Percentiles rank a stretch among this genome's conserved stretches.
phyloP scores from a whole-genome alignment of 805 yeast genomes.

The Wickerhamomyces silvicola region DNA sequence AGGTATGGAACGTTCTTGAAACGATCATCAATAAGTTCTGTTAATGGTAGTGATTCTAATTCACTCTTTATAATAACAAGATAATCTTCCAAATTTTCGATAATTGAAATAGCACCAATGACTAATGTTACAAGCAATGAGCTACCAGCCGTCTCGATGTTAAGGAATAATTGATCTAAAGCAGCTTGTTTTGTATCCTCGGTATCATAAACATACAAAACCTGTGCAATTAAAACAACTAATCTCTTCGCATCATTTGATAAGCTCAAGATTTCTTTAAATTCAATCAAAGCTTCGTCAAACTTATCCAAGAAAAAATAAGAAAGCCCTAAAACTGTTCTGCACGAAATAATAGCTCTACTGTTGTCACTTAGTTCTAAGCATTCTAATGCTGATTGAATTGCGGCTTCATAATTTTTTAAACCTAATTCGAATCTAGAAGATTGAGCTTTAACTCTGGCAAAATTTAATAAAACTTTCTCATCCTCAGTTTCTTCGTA shows the following conservation, averaged over 20 bases:
- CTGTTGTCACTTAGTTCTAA: conserved; percentile 38
- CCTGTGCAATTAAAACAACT: conserved; percentile 71
- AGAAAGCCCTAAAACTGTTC: conserved; percentile 67
- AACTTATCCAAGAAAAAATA: conserved; percentile 58
- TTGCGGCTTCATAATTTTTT: conserved; percentile 47
- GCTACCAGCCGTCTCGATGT: conserved; percentile 57
- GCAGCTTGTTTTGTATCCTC: conserved; percentile 81
- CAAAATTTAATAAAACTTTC: conserved; percentile 41
- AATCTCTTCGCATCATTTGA: conserved; percentile 57
- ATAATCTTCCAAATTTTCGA: conserved; percentile 55
- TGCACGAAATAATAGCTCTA: conserved; percentile 43
- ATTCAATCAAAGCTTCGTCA: conserved; percentile 59
- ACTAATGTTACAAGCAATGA: conserved; percentile 63
- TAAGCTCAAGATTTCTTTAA: conserved; percentile 52
- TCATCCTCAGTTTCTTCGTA: conserved; percentile 53
- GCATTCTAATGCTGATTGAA: conserved; percentile 54
- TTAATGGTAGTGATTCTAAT: conserved; percentile 42
- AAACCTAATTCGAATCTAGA: conserved; percentile 67
- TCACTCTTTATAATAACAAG: conserved; percentile 62
- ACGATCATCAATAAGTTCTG: conserved; percentile 42
- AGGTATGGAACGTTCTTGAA: conserved; percentile 53
- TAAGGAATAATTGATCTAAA: conserved; percentile 68
- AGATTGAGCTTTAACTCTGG: conserved; percentile 57
- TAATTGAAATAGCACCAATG: conserved; percentile 72
- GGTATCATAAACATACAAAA: conserved; percentile 67